A percentile compares a stretch with the other conserved stretches of the same genome.
Evolutionary conservation across 345 rosid genomes (phyloP).

Genomic region (Sonneratia alba): DNA sequence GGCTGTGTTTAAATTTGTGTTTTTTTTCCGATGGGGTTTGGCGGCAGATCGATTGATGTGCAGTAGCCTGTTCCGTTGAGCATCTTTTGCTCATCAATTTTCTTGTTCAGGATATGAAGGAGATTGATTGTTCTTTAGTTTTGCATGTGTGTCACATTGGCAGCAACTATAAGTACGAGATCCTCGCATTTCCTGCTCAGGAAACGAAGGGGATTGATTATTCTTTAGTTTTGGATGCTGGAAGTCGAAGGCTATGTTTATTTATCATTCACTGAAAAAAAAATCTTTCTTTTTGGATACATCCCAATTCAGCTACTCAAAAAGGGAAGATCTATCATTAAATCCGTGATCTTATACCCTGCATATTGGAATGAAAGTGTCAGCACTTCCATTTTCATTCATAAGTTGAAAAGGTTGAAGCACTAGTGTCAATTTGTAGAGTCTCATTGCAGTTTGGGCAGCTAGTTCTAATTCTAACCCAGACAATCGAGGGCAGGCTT

Average conservation of each 20-base stretch:
- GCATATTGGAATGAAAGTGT: neutral
- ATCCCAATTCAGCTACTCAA: neutral
- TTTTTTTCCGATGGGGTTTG: neutral
- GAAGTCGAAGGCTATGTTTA: neutral
- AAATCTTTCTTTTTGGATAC: neutral
- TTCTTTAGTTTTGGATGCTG: neutral
- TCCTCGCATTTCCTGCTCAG: neutral
- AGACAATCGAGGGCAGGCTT: constrained; percentile 5
- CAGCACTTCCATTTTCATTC: neutral
- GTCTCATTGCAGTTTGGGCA: constrained; percentile 7
- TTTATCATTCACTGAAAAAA: neutral
- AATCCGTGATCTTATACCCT: neutral
- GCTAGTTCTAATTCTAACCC: constrained; percentile 2
- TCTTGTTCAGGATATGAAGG: neutral
- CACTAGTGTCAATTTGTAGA: neutral
- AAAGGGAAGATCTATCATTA: neutral
- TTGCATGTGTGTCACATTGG: no score
- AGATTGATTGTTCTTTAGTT: neutral
- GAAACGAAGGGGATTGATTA: neutral
- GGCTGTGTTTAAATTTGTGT: neutral
- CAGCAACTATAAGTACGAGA: no score
- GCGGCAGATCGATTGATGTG: neutral
- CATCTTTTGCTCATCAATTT: neutral
- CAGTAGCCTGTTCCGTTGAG: neutral
- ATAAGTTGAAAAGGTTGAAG: neutral